Percentiles rank a stretch among this genome's conserved stretches.
Conservation (phyloP, 176 grass and related monocot species). For the Canna indica region DNA sequence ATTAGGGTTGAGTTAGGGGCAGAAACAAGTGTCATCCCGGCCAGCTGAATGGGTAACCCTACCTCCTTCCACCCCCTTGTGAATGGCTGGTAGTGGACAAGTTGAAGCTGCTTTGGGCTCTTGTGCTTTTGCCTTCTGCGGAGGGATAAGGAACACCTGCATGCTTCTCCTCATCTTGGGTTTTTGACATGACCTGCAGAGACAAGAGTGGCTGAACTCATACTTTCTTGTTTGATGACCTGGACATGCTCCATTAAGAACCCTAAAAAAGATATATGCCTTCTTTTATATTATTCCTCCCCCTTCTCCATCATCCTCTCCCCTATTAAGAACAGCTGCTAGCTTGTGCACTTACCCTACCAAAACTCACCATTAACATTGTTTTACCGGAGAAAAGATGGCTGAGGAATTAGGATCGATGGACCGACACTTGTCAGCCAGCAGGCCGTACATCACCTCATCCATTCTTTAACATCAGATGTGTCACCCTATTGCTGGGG, state of each 20-base stretch:
- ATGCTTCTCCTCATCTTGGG: not conserved
- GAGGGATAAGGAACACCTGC: constrained; percentile 10
- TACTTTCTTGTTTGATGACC: not conserved
- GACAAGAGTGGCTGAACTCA: not conserved
- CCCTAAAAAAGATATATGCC: not conserved
- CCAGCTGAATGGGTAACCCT: not conserved
- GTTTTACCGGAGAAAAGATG: not conserved
- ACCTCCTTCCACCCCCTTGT: not conserved
- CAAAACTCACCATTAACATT: not conserved
- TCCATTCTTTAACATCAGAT: not conserved
- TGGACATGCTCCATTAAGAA: not conserved
- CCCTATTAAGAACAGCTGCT: not conserved
- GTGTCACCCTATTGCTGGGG: not conserved
- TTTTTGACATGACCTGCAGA: constrained; percentile 9
- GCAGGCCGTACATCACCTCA: not conserved
- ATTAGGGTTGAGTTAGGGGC: not conserved
- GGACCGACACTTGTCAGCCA: not conserved
- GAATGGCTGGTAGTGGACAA: constrained; percentile 3
- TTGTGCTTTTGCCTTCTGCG: not conserved
- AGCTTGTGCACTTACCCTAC: not conserved
- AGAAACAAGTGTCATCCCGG: not conserved
- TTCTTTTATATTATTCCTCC: not conserved
- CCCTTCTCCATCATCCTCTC: not conserved
- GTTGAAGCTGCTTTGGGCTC: constrained; percentile 1
- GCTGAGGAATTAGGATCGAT: not conserved